Percentiles rank a stretch among this genome's conserved stretches.
phyloP scores from a whole-genome alignment of 1,284 basidiomycete species.

The Microbotryum intermedium region DNA sequence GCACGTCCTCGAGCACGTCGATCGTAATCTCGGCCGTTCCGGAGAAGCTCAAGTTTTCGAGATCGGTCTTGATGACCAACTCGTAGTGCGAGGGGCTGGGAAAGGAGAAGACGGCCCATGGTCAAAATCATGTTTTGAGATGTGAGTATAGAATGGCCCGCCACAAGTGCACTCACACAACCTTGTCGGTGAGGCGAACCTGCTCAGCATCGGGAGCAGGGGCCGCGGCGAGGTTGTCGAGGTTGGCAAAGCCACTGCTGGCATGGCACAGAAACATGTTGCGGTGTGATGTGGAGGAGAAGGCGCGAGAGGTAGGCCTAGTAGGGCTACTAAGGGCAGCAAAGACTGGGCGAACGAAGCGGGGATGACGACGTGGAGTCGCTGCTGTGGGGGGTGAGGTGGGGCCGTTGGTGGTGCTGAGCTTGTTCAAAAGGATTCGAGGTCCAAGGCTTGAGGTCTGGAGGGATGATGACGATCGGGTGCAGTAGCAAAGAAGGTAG shows the following conservation, averaged over 20 bases:
- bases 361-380: too few species aligned
- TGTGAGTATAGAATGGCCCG: neutral
- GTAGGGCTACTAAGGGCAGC: neutral
- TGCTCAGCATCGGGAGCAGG: neutral
- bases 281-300: neutral
- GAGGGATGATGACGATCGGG: too few species aligned
- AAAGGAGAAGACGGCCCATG: neutral
- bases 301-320: neutral
- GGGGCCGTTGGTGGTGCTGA: too few species aligned
- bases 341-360: too few species aligned
- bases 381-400: too few species aligned
- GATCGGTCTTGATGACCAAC: conserved; percentile 73
- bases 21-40: conserved; percentile 68
- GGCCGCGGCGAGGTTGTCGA: conserved; percentile 2
- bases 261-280: conserved; percentile 14
- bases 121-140: neutral
- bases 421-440: too few species aligned
- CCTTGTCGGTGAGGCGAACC: conserved; percentile 4
- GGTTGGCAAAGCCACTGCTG: conserved; percentile 7
- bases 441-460: too few species aligned
- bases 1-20: conserved; percentile 58
- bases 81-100: conserved; percentile 68
- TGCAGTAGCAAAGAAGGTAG: too few species aligned
- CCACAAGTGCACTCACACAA: neutral
- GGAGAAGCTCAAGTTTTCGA: conserved; percentile 63